Base-by-base conservation (phyloP, 331 rosid species). In the Cucumis variabilis region DNA sequence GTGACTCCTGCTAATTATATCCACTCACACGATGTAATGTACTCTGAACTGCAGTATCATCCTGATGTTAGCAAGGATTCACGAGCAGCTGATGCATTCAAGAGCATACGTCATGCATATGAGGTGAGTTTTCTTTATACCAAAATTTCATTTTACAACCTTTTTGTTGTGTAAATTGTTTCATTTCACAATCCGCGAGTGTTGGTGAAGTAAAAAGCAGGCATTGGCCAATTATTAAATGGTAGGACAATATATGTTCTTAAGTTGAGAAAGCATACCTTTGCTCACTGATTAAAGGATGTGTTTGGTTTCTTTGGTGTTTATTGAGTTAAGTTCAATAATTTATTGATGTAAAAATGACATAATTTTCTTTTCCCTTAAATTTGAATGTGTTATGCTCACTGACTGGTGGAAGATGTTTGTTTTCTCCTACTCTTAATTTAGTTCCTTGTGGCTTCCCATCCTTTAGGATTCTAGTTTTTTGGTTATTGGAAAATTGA, bases 51-150 rank as follows among this genome's bases (percentile, higher is more conserved):
- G 93, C 95, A 95, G 98, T 95, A 92, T 89, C 99, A 95, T 90
- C 98, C 98, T 21, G 98, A 97, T 90, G 99, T 97, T 65, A 93
- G 95, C 96, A 93, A 93, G 90, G 94, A 93, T 91, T 92, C 92
- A 24, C 93, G 86, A 65, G 94, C 98, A 46, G 90, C 88, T 74
- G 96, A 93, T 76, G 85, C 90, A 70, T 97, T 97, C 96, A 95
- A 93, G 93, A 93, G 86, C 90, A 91, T 95, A 89, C 94, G 85
- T 71, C 92, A 72, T 85, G 97, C 99, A 24, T 94, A 95, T 88
- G 96, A 97, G 88, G 98, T 93, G 86, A 93, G 93, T 16, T 24
- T 85, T 9, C 80, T 25, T 85, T 20, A 16, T 60, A 63, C 72
- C 48, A 76, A 14, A 20, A 83, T 9, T 83, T 24, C 21, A 37